Percentiles rank a stretch among this genome's conserved stretches.
Conservation (phyloP, 2,329 filamentous ascomycete species). For the Alternaria infectoria region DNA sequence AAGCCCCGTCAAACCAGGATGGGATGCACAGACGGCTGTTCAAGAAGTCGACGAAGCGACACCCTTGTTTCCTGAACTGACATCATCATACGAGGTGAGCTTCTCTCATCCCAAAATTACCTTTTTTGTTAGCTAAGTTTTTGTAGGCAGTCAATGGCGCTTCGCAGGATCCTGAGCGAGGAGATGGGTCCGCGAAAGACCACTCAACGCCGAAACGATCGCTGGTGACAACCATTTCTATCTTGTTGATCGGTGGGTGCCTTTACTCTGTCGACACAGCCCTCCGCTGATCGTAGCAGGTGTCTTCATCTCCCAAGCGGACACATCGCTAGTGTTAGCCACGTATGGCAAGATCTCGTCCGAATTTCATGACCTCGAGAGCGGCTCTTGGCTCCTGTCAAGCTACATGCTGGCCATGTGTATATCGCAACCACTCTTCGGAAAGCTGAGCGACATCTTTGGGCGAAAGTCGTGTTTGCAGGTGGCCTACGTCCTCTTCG, state of each 20-base stretch:
- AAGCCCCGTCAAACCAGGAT: neutral
- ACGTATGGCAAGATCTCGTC: neutral
- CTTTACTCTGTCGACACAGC: neutral
- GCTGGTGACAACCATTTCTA: neutral
- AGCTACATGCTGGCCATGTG: neutral
- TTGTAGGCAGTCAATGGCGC: neutral
- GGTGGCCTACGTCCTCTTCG: neutral
- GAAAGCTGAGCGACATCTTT: neutral
- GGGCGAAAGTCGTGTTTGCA: neutral
- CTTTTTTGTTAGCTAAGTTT: neutral
- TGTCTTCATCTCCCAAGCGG: neutral
- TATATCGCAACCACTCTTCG: neutral
- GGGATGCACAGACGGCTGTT: neutral
- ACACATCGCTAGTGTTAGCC: neutral
- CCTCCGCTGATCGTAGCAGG: neutral
- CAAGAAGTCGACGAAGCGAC: neutral
- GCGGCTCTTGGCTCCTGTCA: neutral
- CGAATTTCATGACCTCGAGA: neutral
- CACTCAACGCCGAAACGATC: neutral
- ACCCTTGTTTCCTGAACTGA: neutral
- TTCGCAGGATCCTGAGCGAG: neutral
- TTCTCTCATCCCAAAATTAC: neutral
- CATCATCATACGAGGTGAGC: neutral
- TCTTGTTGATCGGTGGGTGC: neutral
- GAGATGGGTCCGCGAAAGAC: neutral